Evolutionary conservation across 2,329 filamentous ascomycete species (phyloP).

Genomic region (Colletotrichum simmondsii): DNA sequence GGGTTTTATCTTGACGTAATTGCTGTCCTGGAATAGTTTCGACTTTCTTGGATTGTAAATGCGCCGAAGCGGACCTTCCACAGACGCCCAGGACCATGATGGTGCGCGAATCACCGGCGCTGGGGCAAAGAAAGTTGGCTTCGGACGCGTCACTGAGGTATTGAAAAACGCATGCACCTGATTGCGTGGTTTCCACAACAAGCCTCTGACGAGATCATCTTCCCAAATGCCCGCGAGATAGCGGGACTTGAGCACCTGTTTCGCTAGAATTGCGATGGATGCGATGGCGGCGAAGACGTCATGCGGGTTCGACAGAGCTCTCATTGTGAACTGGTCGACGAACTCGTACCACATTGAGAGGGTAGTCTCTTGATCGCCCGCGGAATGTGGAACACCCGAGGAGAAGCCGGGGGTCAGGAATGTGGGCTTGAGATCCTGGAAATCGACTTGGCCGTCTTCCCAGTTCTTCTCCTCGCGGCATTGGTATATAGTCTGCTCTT

Average conservation of each 20-base stretch:
- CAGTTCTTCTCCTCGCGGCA: not conserved
- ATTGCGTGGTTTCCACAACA: conserved; percentile 14
- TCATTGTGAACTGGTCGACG: not conserved
- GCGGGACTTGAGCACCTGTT: not conserved
- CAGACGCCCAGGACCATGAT: conserved; percentile 22
- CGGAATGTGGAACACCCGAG: not conserved
- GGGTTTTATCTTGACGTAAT: conserved; percentile 1
- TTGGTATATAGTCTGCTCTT: conserved; percentile 4
- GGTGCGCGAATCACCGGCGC: conserved; percentile 15
- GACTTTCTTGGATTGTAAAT: not conserved
- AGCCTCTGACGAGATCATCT: conserved; percentile 9
- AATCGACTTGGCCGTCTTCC: not conserved
- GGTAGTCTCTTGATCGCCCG: not conserved
- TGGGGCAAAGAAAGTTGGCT: not conserved
- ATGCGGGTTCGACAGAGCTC: conserved; percentile 16
- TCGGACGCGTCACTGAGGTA: not conserved
- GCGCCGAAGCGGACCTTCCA: not conserved
- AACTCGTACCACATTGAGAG: conserved; percentile 7
- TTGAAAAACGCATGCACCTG: not conserved
- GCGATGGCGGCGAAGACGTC: conserved; percentile 23
- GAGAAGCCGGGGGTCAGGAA: conserved; percentile 1
- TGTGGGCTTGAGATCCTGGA: not conserved
- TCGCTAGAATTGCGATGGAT: conserved; percentile 19
- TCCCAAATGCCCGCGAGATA: conserved; percentile 21
- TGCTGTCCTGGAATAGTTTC: not conserved